Percentiles rank a stretch among this genome's conserved stretches.
Evolutionary conservation across 768 basidiomycete genomes (phyloP).

Genomic region (Naganishia onofrii): DNA sequence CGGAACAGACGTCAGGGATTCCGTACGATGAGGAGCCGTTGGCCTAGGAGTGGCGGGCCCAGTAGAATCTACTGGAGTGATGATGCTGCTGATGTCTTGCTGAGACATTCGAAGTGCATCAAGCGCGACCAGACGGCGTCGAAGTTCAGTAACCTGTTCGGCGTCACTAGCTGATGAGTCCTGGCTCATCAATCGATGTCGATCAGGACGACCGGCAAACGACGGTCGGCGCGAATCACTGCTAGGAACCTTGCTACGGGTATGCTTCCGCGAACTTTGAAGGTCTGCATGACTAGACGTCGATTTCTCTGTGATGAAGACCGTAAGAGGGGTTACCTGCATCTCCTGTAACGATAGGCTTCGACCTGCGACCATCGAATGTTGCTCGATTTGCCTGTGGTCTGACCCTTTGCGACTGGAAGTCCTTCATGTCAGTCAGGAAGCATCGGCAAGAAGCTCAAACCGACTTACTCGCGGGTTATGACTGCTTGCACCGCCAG

Average conservation of each 20-base stretch:
- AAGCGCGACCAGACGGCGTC: slow-evolving; percentile 19
- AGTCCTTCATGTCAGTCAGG: neutral
- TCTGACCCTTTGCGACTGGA: slow-evolving; percentile 11
- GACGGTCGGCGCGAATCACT: slow-evolving; percentile 41
- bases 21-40: neutral
- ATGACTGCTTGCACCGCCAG: slow-evolving; percentile 51
- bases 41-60: slow-evolving; percentile 14
- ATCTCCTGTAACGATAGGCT: slow-evolving; percentile 61
- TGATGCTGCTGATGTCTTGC: slow-evolving; percentile 8
- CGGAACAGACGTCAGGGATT: slow-evolving; percentile 15
- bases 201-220: slow-evolving; percentile 40
- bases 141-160: slow-evolving; percentile 21
- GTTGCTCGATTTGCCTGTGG: slow-evolving; percentile 1
- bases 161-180: slow-evolving; percentile 22
- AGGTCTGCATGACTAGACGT: neutral
- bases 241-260: slow-evolving; percentile 27
- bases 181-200: slow-evolving; percentile 23
- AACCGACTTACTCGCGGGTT: slow-evolving; percentile 22
- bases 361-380: neutral
- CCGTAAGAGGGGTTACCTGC: slow-evolving; percentile 82
- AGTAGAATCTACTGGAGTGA: neutral
- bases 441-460: neutral
- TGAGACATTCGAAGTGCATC: slow-evolving; percentile 15
- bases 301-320: slow-evolving; percentile 64
- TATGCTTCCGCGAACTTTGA: neutral